phyloP scores from a whole-genome alignment of 2,329 filamentous ascomycete species.

The Gliomastix tumulicola region DNA sequence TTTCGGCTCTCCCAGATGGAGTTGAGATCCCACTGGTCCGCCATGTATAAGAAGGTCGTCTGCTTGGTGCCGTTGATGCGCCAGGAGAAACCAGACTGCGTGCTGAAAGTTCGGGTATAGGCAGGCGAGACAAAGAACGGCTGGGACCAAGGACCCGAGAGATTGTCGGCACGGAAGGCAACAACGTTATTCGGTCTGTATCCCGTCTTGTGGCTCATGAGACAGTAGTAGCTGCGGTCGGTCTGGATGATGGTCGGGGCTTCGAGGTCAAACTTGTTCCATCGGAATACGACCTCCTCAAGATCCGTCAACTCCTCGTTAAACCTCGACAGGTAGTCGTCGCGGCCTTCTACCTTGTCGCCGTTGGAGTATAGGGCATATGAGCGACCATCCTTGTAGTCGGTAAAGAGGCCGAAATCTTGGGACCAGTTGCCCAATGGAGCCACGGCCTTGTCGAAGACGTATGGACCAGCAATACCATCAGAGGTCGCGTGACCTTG shows the following conservation, averaged over 20 bases:
- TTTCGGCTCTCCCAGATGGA: conserved; percentile 48
- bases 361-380: conserved; percentile 56
- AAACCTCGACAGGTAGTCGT: conserved; percentile 49
- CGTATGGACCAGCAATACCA: conserved; percentile 45
- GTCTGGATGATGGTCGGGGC: conserved; percentile 55
- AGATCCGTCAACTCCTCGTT: conserved; percentile 44
- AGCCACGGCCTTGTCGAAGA: conserved; percentile 42
- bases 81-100: conserved; percentile 41
- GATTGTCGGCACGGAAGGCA: conserved; percentile 42
- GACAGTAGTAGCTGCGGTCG: conserved; percentile 49
- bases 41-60: conserved; percentile 42
- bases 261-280: conserved; percentile 53
- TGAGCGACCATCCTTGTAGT: conserved; percentile 47
- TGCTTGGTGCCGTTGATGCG: conserved; percentile 39
- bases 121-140: conserved; percentile 39
- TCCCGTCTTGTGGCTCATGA: conserved; percentile 59
- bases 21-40: conserved; percentile 43
- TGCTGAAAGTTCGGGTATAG: conserved; percentile 44
- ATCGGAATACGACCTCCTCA: conserved; percentile 44
- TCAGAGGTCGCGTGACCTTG: conserved; percentile 49
- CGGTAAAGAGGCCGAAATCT: conserved; percentile 54
- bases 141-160: conserved; percentile 44
- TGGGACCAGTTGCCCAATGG: conserved; percentile 58
- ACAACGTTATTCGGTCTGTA: conserved; percentile 57
- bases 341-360: conserved; percentile 44